A percentile compares a stretch with the other conserved stretches of the same genome.
Evolutionary conservation across 805 yeast species (phyloP).

Genomic region (Wickerhamiella qilinensis): DNA sequence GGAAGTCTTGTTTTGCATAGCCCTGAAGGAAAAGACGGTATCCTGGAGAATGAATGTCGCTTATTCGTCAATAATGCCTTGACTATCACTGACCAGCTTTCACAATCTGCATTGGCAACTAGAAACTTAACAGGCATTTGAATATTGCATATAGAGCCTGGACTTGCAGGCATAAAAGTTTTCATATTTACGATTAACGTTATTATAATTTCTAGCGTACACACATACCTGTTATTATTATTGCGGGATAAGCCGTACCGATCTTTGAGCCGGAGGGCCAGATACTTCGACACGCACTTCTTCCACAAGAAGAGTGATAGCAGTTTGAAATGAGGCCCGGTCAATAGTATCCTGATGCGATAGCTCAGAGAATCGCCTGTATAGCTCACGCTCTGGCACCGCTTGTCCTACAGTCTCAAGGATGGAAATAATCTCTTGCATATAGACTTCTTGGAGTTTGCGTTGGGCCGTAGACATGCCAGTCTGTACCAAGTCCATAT

Average conservation of each 20-base stretch:
- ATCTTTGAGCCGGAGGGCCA: neutral
- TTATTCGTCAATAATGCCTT: neutral
- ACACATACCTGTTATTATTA: no score
- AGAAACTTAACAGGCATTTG: no score
- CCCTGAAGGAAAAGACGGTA: neutral
- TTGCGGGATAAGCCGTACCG: neutral
- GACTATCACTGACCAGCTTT: no score
- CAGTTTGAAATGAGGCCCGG: neutral
- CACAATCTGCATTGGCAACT: no score
- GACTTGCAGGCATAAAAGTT: no score
- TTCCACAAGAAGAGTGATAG: neutral
- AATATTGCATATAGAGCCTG: no score
- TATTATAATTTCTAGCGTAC: no score
- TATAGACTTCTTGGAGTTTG: slow-evolving; percentile 7
- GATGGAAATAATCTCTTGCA: neutral
- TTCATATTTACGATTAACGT: no score
- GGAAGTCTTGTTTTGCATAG: slow-evolving; percentile 25
- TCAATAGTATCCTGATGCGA: neutral
- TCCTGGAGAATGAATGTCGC: neutral
- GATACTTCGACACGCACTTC: neutral
- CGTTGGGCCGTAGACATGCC: slow-evolving; percentile 77
- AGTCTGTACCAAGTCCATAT: slow-evolving; percentile 93
- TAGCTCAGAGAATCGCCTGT: slow-evolving; percentile 42
- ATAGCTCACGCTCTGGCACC: slow-evolving; percentile 42
- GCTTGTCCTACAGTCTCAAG: slow-evolving; percentile 27